Evolutionary conservation across 2,329 filamentous ascomycete genomes (phyloP), one percentile per base, ranked within the genome.

Genomic region (Thielaviopsis punctulata): DNA sequence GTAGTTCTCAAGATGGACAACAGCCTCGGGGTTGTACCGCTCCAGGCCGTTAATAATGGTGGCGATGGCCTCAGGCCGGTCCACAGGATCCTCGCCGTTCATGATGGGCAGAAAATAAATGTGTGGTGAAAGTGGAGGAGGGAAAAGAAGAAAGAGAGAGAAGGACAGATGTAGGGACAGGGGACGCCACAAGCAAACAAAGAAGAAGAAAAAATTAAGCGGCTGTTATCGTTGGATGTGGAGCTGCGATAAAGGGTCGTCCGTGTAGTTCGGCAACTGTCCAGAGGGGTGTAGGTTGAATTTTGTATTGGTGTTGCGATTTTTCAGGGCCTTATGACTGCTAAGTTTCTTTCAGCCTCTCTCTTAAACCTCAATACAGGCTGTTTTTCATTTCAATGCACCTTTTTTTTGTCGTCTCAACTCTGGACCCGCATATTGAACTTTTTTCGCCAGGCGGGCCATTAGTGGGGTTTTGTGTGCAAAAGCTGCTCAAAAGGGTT

Each of bases 1-100:
- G 70, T 98, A 98, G 67, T 86, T 84, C 76, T 98, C 90, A 68
- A 98, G 92, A 59, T 86, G 77, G 57, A 79, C 79, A 48, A 93
- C 94, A 49, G 92, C 95, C 73, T 98, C 92, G 43, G 92, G 92
- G 70, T 98, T 98, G 75, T 98, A 98, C 64, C 92, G 80, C 70
- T 98, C 92, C 58, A 98, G 86, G 61, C 92, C 90, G 71, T 90
- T 95, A 65, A 98, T 87, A 64, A 98, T 95, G 68, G 73, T 76
- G 65, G 87, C 84, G 69, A 98, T 93, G 68, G 92, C 82, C 60
- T 92, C 86, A 61, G 92, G 90, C 68, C 92, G 77, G 69, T 95
- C 86, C 62, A 86, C 82, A 73, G 86, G 85, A 70, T 89, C 86
- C 76, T 95, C 90, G 72, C 73, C 73, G 71, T 77, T 77, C 76